Evolutionary conservation across 148 eudicot species (phyloP).

Genomic region (Suaeda aralocaspica): DNA sequence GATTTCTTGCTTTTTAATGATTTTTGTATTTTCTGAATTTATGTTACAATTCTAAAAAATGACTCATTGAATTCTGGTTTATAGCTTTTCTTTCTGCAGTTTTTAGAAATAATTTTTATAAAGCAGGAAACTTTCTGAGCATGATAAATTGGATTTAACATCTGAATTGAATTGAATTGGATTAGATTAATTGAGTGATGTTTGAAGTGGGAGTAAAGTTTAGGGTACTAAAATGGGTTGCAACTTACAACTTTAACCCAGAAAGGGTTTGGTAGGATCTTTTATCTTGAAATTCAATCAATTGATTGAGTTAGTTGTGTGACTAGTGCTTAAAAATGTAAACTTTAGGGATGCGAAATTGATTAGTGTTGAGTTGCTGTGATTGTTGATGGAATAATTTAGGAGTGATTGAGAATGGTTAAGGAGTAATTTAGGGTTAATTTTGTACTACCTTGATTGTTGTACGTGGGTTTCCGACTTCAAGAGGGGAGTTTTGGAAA

Average conservation of each 20-base stretch:
- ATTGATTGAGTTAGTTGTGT: background rate
- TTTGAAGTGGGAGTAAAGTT: background rate
- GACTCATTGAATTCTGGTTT: too few relatives aligned
- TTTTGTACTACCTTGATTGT: background rate
- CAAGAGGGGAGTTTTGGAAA: background rate
- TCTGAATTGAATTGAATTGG: conserved; percentile 3
- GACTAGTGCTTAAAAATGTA: conserved; percentile 13
- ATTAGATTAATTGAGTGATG: background rate
- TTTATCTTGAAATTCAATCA: background rate
- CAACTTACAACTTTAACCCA: background rate
- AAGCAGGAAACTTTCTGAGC: too few relatives aligned
- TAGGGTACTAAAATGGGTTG: background rate
- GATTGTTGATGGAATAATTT: background rate
- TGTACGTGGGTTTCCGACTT: background rate
- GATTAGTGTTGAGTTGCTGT: background rate
- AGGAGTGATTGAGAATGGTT: background rate
- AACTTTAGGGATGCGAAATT: conserved; percentile 1
- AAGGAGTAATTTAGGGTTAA: background rate
- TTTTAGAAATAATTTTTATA: too few relatives aligned
- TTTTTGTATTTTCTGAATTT: too few relatives aligned
- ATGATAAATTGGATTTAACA: background rate
- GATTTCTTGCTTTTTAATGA: too few relatives aligned
- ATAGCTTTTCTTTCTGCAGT: too few relatives aligned
- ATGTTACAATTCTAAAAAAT: too few relatives aligned
- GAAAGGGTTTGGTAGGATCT: conserved; percentile 1